These are phyloP conservation scores for Diaporthe ilicicola DNA, from an alignment of 2,329 filamentous ascomycete genomes.

Conservation along the genomic window DNA sequence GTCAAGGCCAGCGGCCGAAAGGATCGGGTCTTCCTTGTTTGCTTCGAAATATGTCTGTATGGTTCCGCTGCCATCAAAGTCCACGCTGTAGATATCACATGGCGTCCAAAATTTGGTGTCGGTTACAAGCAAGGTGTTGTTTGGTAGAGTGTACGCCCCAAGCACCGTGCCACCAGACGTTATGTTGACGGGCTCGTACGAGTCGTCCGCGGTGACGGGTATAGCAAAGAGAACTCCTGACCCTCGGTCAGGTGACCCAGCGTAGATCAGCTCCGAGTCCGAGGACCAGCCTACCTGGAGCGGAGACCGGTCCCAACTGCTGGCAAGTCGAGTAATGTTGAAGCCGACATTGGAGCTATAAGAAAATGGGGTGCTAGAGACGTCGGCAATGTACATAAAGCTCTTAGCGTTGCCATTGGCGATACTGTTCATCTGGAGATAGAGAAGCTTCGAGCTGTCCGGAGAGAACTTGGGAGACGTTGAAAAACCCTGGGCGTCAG, in stretches of 20 bases:
- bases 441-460: conserved; percentile 7
- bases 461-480: conserved; percentile 4
- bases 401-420: not conserved
- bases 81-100: conserved; percentile 2
- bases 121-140: conserved; percentile 6
- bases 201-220: not conserved
- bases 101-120: conserved; percentile 6
- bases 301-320: conserved; percentile 8
- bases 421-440: not conserved
- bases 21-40: not conserved
- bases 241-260: not conserved
- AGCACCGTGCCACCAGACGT: not conserved
- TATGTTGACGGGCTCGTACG: not conserved
- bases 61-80: not conserved
- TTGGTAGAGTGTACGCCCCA: not conserved
- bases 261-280: not conserved
- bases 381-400: not conserved
- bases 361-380: not conserved
- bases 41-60: not conserved
- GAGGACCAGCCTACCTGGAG: conserved; percentile 3
- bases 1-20: not conserved
- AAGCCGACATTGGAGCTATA: not conserved
- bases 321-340: not conserved
- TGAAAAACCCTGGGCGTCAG: not conserved
- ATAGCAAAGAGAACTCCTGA: not conserved